phyloP scores from a whole-genome alignment of 805 yeast species.

The Metschnikowia cerradonensis region DNA sequence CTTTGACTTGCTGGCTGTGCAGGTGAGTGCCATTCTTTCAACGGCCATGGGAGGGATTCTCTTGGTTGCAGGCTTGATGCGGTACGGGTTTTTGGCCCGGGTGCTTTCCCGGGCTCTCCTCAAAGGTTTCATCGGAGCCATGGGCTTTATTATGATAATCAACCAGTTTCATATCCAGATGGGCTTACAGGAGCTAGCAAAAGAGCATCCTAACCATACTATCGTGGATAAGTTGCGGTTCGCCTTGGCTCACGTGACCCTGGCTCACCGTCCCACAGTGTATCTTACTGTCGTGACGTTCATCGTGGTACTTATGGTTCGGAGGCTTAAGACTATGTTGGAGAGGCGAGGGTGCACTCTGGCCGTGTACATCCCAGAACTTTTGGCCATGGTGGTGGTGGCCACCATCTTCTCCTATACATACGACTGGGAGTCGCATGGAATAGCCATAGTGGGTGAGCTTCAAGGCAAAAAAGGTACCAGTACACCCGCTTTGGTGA shows the following conservation, averaged over 20 bases:
- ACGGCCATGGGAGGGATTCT: constrained; percentile 18
- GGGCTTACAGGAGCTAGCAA: constrained; percentile 22
- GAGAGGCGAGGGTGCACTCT: constrained; percentile 15
- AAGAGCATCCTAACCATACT: background rate
- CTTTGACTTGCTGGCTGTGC: constrained; percentile 36
- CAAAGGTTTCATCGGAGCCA: constrained; percentile 81
- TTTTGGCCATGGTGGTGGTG: constrained; percentile 28
- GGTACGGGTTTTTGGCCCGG: constrained; percentile 82
- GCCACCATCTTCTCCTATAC: constrained; percentile 26
- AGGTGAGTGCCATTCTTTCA: constrained; percentile 19
- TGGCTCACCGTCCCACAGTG: constrained; percentile 10
- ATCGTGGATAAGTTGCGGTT: constrained; percentile 12
- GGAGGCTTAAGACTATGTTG: constrained; percentile 18
- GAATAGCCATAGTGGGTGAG: constrained; percentile 30
- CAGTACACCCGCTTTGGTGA: background rate
- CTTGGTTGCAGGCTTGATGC: constrained; percentile 40
- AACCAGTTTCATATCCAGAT: constrained; percentile 47
- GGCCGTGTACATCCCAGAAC: constrained; percentile 30
- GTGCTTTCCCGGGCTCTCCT: constrained; percentile 72
- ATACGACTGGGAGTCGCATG: constrained; percentile 23
- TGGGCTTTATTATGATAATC: constrained; percentile 77
- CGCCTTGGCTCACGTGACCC: constrained; percentile 5
- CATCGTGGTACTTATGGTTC: constrained; percentile 19
- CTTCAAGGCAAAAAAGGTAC: constrained; percentile 10
- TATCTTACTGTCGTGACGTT: constrained; percentile 21